A percentile compares a stretch with the other conserved stretches of the same genome.
Evolutionary conservation across 768 basidiomycete genomes (phyloP).

Genomic region (Rhizopogon rudus): DNA sequence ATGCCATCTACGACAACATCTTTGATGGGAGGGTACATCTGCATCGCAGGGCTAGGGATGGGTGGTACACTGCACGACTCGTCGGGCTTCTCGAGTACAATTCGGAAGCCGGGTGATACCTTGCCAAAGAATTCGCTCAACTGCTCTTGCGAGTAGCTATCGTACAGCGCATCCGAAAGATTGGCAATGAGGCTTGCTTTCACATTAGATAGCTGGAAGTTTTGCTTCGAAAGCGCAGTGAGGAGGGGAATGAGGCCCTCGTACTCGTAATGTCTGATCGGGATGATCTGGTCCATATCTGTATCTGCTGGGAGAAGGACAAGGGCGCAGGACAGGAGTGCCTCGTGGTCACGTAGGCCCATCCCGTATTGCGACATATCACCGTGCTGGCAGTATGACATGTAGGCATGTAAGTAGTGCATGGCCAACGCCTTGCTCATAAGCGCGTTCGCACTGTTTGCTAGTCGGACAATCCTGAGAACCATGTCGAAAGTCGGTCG

Average conservation of each 20-base stretch:
- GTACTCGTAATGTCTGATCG: slow-evolving; percentile 28
- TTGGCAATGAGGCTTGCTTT: slow-evolving; percentile 14
- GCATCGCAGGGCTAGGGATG: neutral
- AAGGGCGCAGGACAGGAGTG: slow-evolving; percentile 35
- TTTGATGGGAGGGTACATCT: slow-evolving; percentile 7
- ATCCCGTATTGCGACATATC: slow-evolving; percentile 26
- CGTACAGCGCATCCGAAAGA: slow-evolving; percentile 22
- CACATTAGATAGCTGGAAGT: slow-evolving; percentile 24
- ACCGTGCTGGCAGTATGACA: slow-evolving; percentile 26
- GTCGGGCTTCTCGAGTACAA: neutral
- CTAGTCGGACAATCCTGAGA: slow-evolving; percentile 19
- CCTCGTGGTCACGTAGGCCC: slow-evolving; percentile 37
- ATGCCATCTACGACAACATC: slow-evolving; percentile 19
- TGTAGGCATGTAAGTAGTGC: slow-evolving; percentile 43
- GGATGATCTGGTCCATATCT: slow-evolving; percentile 3
- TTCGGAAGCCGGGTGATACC: neutral
- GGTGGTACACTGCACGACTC: neutral
- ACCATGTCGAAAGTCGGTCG: slow-evolving; percentile 21
- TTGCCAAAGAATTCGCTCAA: slow-evolving; percentile 18
- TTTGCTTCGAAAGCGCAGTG: slow-evolving; percentile 31
- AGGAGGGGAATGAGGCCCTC: slow-evolving; percentile 39
- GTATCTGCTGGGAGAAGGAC: slow-evolving; percentile 20
- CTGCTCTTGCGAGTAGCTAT: slow-evolving; percentile 11
- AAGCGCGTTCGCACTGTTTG: neutral
- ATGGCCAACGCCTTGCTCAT: slow-evolving; percentile 22